Conservation (phyloP, 164 flowering plant species). For the Sedum album region DNA sequence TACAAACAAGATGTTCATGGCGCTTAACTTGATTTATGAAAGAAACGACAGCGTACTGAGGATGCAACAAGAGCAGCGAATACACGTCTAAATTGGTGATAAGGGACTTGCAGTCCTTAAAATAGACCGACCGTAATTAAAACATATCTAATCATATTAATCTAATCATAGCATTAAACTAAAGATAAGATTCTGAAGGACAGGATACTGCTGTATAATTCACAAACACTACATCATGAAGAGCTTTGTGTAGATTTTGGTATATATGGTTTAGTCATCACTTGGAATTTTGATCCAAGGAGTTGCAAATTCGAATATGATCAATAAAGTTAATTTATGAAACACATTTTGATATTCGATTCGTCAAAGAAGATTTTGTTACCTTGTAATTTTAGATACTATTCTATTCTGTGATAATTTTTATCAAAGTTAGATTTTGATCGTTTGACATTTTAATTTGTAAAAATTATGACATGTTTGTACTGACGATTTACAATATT, state of each 20-base stretch:
- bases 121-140: not conserved
- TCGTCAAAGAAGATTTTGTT: too few species aligned
- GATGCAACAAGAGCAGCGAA: not conserved
- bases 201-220: not conserved
- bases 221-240: not conserved
- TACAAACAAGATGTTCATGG: not conserved
- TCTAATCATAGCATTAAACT: not conserved
- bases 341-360: too few species aligned
- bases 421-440: too few species aligned
- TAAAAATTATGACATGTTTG: too few species aligned
- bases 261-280: not conserved
- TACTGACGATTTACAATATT: too few species aligned
- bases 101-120: not conserved
- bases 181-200: not conserved
- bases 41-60: not conserved
- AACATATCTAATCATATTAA: not conserved
- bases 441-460: too few species aligned
- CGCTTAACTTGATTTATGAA: not conserved
- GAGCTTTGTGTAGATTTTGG: not conserved
- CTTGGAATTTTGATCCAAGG: not conserved
- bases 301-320: not conserved
- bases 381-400: too few species aligned
- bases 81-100: not conserved
- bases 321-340: too few species aligned
- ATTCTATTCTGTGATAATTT: too few species aligned